Conservation (phyloP, 345 rosid genomes). For the Noccaea caerulescens region DNA sequence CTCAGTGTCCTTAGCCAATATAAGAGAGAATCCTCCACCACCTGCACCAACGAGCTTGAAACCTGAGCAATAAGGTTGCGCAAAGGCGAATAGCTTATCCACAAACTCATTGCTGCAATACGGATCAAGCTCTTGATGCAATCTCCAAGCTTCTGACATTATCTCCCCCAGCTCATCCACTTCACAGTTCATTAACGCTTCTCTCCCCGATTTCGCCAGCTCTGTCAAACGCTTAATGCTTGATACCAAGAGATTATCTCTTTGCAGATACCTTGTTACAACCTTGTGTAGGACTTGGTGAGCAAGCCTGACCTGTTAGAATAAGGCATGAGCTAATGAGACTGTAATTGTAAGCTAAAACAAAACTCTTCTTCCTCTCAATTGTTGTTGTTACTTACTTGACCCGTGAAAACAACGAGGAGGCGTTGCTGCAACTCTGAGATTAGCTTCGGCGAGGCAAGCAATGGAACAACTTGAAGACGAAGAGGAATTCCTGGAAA, state of each 20-base stretch:
- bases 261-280: conserved; percentile 75
- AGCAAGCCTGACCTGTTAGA: conserved; percentile 83
- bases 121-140: conserved; percentile 98
- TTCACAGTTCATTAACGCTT: conserved; percentile 87
- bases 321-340: conserved; percentile 21
- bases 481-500: conserved; percentile 91
- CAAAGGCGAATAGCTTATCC: conserved; percentile 65
- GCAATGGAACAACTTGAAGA: conserved; percentile 82
- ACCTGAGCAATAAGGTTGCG: conserved; percentile 81
- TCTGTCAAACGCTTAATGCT: conserved; percentile 87
- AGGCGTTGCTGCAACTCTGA: conserved; percentile 77
- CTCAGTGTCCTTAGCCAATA: conserved; percentile 64
- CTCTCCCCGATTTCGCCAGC: conserved; percentile 83
- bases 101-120: conserved; percentile 91
- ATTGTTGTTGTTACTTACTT: conserved; percentile 54
- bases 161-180: conserved; percentile 82
- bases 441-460: conserved; percentile 65
- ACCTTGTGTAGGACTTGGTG: conserved; percentile 94
- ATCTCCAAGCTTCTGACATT: conserved; percentile 90
- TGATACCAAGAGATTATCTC: conserved; percentile 79
- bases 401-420: conserved; percentile 92
- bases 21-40: conserved; percentile 88
- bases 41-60: conserved; percentile 98
- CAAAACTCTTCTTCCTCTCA: conserved; percentile 8
- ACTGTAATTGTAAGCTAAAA: not conserved